Percentiles rank a stretch among this genome's conserved stretches.
Conservation (phyloP, 306 rosid genomes). For the Alnus rubra region DNA sequence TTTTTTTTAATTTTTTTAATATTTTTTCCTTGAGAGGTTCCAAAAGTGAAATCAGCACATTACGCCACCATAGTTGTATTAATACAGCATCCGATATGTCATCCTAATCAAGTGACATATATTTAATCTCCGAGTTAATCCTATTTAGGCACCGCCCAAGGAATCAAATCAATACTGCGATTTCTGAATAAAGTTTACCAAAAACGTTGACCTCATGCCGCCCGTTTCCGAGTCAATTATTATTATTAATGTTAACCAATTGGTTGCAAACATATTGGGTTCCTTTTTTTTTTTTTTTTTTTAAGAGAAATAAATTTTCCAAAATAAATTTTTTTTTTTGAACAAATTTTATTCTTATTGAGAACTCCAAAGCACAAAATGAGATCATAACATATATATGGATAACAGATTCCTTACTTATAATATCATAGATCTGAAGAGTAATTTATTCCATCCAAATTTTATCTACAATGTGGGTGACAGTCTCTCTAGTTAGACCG, state of each 20-base stretch:
- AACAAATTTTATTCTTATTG: too few species aligned
- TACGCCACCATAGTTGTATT: neutral
- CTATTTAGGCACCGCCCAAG: neutral
- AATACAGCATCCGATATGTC: neutral
- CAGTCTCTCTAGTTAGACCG: too few species aligned
- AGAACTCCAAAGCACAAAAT: too few species aligned
- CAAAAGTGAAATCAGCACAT: neutral
- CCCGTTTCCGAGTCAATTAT: conserved; percentile 3
- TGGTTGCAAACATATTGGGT: neutral
- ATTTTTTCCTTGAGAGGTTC: neutral
- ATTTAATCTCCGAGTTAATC: neutral
- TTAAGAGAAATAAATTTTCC: neutral
- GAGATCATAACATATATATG: too few species aligned
- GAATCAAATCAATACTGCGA: conserved; percentile 31
- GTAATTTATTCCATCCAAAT: too few species aligned
- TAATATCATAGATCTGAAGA: too few species aligned
- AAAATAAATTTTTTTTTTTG: too few species aligned
- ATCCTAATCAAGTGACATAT: conserved; percentile 10
- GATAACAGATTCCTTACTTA: too few species aligned
- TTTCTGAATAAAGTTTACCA: conserved; percentile 29
- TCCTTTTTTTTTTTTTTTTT: neutral
- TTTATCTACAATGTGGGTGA: too few species aligned
- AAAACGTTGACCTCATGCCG: conserved; percentile 24
- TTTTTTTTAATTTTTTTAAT: neutral
- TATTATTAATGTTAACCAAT: neutral